Evolutionary conservation across 1,284 basidiomycete species (phyloP).

Genomic region (Pseudozyma tsukubaensis): DNA sequence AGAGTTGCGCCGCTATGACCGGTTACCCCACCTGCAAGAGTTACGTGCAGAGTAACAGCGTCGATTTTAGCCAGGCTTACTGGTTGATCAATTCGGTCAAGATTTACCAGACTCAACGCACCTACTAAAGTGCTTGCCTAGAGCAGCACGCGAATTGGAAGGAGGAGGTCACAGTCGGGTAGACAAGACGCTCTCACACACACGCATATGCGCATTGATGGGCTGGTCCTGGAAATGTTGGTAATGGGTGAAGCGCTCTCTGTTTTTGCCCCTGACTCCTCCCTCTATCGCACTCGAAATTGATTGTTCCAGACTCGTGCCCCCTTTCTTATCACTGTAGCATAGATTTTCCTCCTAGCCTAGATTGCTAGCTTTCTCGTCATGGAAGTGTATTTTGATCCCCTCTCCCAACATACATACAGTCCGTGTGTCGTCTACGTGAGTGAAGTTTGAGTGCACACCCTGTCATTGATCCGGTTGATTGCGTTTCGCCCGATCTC

Average conservation of each 20-base stretch:
- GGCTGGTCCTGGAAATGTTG: background rate
- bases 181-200: background rate
- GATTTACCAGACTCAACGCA: constrained; percentile 47
- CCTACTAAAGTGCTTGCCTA: constrained; percentile 6
- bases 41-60: constrained; percentile 39
- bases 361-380: background rate
- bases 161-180: constrained; percentile 21
- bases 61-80: constrained; percentile 49
- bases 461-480: no score
- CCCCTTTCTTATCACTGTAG: constrained; percentile 1
- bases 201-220: background rate
- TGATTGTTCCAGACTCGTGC: no score
- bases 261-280: constrained; percentile 25
- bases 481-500: no score
- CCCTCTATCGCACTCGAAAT: background rate
- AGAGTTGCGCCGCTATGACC: constrained; percentile 46
- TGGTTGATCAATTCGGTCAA: constrained; percentile 57
- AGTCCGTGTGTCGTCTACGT: no score
- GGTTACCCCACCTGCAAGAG: constrained; percentile 39
- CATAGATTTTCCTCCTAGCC: constrained; percentile 7
- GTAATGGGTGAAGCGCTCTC: background rate
- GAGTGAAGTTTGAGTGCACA: no score
- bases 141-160: background rate
- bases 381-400: background rate
- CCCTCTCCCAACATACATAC: no score